Evolutionary conservation across 108 stramenopile genomes (phyloP), one percentile per base, ranked within the genome.

Genomic region (Epithemia pelagica): DNA sequence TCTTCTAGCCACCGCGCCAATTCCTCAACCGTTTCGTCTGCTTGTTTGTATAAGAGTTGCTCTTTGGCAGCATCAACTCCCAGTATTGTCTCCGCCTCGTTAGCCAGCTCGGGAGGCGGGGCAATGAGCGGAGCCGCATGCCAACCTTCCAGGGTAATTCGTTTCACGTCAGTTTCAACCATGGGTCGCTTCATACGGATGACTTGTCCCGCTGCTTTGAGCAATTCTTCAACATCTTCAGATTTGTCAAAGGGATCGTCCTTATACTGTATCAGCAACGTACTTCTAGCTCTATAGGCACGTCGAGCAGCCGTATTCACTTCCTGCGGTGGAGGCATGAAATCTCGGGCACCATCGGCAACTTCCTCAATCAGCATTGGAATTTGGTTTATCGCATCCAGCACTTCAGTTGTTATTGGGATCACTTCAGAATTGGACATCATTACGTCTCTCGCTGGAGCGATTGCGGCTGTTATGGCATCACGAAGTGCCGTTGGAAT

Each of bases 191-290:
- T 87, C 91, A 91, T 96, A 29, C 88, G 82, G 62, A 83, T 89
- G 30, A 92, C 81, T 68, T 85, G 88, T 57, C 83, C 84, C 1
- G 92, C 90, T 67, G 91, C 96, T 61, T 77, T 79, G 46, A 97
- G 64, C 30, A 90, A 75, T 56, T 84, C 80, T 61, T 92, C 85
- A 52, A 97, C 58, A n/a, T 84, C 68, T 64, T 87, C 84, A 33
- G 90, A 91, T 66, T 97, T 95, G 59, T 97, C 96, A 31, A 95
- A 68, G 2, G 83, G 70, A 66, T 97, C 96, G 59, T 92, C 83
- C 46, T 78, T 79, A 75, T 91, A 97, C 63, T 87, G 80, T 24
- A 97, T 32, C 51, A 97, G 64, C 18, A 97, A 68, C 7, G 94
- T 95, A 19, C 94, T 73, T 59, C 93, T 75, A 30, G 93, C 92